Evolutionary conservation across 495 filamentous ascomycete species (phyloP).

Genomic region (Neurospora sp.): DNA sequence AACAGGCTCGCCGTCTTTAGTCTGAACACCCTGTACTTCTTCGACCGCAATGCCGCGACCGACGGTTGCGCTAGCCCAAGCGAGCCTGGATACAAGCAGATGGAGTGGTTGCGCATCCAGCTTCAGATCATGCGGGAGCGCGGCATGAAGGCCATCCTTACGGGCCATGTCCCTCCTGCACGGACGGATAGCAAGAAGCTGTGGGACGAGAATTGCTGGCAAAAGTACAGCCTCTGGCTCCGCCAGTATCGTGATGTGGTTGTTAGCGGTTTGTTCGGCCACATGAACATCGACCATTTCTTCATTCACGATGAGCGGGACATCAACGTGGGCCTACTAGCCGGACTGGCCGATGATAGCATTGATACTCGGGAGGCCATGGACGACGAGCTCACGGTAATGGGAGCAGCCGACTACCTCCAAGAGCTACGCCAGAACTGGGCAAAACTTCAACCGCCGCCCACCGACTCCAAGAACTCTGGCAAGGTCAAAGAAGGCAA

Average conservation of each 20-base stretch:
- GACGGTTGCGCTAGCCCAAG: slow-evolving; percentile 71
- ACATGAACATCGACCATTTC: slow-evolving; percentile 99
- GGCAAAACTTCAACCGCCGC: slow-evolving; percentile 59
- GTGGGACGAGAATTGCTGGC: slow-evolving; percentile 95
- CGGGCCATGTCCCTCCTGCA: slow-evolving; percentile 88
- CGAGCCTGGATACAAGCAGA: slow-evolving; percentile 85
- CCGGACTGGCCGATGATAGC: slow-evolving; percentile 28
- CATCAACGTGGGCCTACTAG: slow-evolving; percentile 46
- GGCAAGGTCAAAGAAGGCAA: slow-evolving; percentile 24
- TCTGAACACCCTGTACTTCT: slow-evolving; percentile 95
- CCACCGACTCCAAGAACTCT: slow-evolving; percentile 23
- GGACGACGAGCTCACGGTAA: slow-evolving; percentile 48
- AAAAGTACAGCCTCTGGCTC: slow-evolving; percentile 90
- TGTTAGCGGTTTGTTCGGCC: slow-evolving; percentile 68
- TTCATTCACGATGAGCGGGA: slow-evolving; percentile 80
- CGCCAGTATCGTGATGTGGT: slow-evolving; percentile 86
- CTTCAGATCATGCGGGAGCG: slow-evolving; percentile 70
- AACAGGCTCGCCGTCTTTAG: slow-evolving; percentile 81
- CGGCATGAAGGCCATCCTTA: slow-evolving; percentile 90
- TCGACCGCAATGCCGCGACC: slow-evolving; percentile 79
- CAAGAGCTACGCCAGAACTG: slow-evolving; percentile 67
- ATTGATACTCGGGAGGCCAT: slow-evolving; percentile 21
- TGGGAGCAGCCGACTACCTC: slow-evolving; percentile 68
- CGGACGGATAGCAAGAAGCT: slow-evolving; percentile 68
- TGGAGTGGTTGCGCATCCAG: slow-evolving; percentile 95